These are phyloP conservation scores for Gossypium gossypioides DNA, from an alignment of 441 rosid genomes.

Conservation along the genomic window DNA sequence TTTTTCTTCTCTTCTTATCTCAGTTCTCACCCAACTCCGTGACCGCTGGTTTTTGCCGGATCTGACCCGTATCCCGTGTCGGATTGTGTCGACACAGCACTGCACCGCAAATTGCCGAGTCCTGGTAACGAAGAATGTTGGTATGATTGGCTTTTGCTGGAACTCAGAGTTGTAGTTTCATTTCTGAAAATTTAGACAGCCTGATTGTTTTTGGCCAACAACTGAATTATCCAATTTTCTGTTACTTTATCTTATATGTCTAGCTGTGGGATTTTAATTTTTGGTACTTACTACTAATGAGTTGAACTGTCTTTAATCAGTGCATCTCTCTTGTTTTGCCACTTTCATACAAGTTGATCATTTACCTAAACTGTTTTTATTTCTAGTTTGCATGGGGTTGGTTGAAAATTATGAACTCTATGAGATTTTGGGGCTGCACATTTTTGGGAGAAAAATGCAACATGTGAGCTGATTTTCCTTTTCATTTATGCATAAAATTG, in stretches of 20 bases:
- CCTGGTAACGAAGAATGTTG: neutral
- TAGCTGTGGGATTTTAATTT: neutral
- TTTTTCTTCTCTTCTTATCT: no score
- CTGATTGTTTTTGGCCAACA: neutral
- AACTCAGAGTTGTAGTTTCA: neutral
- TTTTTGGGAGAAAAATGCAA: neutral
- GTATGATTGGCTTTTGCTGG: slow-evolving; percentile 2
- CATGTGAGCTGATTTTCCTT: neutral
- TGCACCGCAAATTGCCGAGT: no score
- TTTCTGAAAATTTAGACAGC: neutral
- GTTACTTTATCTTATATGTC: neutral
- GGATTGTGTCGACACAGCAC: no score
- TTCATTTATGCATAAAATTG: neutral
- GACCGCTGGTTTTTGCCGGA: no score
- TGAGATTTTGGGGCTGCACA: neutral
- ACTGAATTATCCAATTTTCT: neutral
- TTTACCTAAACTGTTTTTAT: neutral
- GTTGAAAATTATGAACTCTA: neutral
- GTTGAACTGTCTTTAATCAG: neutral
- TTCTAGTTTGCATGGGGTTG: neutral
- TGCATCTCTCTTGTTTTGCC: neutral
- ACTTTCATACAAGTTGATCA: neutral
- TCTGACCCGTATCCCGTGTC: no score
- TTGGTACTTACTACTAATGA: neutral
- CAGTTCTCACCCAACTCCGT: no score